Evolutionary conservation across 148 eudicot species (phyloP).

Genomic region (Rhododendron henanense): DNA sequence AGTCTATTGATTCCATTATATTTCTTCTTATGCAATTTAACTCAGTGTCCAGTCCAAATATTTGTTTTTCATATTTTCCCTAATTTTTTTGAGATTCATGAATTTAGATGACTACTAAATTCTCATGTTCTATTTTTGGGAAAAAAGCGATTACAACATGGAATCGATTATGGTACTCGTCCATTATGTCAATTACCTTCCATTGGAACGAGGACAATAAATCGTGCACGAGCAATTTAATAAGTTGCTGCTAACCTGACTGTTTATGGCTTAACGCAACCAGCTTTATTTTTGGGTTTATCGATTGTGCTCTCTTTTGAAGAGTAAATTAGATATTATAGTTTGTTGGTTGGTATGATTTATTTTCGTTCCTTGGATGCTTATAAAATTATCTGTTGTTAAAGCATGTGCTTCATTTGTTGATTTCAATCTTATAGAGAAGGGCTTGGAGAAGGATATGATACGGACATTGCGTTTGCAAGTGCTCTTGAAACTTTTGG

Average conservation of each 20-base stretch:
- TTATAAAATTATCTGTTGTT: neutral
- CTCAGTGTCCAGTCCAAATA: neutral
- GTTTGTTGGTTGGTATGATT: neutral
- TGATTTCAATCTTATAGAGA: conserved; percentile 47
- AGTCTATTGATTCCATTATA: neutral
- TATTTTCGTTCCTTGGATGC: neutral
- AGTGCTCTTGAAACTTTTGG: conserved; percentile 72
- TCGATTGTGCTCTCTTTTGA: neutral
- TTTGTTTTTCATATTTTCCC: neutral
- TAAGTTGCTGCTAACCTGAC: neutral
- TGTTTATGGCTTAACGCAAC: neutral
- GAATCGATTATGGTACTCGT: neutral
- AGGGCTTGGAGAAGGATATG: conserved; percentile 94
- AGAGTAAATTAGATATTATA: neutral
- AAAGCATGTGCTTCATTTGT: conserved; percentile 7
- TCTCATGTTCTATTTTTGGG: neutral
- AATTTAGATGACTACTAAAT: neutral
- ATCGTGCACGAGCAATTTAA: neutral
- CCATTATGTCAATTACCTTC: neutral
- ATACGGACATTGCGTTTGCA: conserved; percentile 75
- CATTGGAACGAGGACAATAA: neutral
- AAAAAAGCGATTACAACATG: neutral
- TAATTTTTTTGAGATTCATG: neutral
- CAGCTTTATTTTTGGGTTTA: neutral
- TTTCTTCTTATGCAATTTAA: neutral